Evolutionary conservation across 1,139 yeast genomes (phyloP).

Genomic region (Lodderomyces parapsilosis): DNA sequence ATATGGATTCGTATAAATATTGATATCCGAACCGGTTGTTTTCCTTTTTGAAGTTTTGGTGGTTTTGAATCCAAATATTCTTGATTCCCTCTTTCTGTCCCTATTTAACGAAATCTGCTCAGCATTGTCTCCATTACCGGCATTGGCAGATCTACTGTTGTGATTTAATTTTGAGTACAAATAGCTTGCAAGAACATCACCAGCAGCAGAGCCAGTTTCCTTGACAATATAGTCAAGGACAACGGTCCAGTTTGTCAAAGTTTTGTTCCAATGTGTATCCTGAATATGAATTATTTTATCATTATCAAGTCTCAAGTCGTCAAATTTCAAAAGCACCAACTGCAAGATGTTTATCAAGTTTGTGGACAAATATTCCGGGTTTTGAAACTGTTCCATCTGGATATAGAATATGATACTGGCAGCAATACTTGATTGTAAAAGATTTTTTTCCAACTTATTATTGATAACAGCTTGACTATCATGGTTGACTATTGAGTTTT

Average conservation of each 20-base stretch:
- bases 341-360: slow-evolving; percentile 33
- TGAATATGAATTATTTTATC: slow-evolving; percentile 26
- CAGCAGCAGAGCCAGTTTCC: slow-evolving; percentile 41
- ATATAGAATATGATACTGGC: slow-evolving; percentile 38
- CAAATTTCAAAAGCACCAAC: slow-evolving; percentile 31
- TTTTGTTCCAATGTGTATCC: slow-evolving; percentile 35
- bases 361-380: slow-evolving; percentile 33
- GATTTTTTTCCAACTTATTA: slow-evolving; percentile 19
- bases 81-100: slow-evolving; percentile 24
- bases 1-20: slow-evolving; percentile 31
- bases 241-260: slow-evolving; percentile 30
- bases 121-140: slow-evolving; percentile 3
- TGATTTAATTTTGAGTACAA: slow-evolving; percentile 29
- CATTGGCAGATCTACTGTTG: background rate
- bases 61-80: slow-evolving; percentile 27
- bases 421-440: slow-evolving; percentile 33
- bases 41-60: slow-evolving; percentile 24
- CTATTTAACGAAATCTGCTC: slow-evolving; percentile 6
- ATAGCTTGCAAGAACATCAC: slow-evolving; percentile 37
- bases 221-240: slow-evolving; percentile 33
- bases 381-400: slow-evolving; percentile 45
- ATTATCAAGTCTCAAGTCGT: slow-evolving; percentile 18
- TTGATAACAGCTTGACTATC: slow-evolving; percentile 30
- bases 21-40: slow-evolving; percentile 12
- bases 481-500: slow-evolving; percentile 21